These are phyloP conservation scores for Bimuria novae-zelandiae DNA, from an alignment of 2,329 filamentous ascomycete genomes.

Conservation along the genomic window DNA sequence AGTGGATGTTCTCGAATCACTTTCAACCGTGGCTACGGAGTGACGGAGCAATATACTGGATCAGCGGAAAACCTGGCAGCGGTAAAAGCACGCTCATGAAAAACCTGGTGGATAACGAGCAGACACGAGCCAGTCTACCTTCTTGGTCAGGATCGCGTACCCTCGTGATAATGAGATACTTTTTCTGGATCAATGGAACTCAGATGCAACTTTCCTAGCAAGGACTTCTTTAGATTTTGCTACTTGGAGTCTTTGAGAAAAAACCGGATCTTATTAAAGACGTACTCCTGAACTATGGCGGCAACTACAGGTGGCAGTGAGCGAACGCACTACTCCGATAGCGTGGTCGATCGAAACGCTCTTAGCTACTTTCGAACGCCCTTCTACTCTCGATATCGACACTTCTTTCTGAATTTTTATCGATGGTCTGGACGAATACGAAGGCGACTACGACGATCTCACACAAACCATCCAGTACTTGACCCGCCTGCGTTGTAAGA, in stretches of 20 bases:
- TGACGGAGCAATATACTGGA: neutral
- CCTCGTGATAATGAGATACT: neutral
- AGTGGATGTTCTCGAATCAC: neutral
- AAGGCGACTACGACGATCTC: conserved; percentile 15
- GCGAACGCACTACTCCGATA: too few species aligned
- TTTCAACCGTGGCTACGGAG: too few species aligned
- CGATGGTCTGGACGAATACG: conserved; percentile 23
- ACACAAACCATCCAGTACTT: conserved; percentile 23
- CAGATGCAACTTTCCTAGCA: neutral
- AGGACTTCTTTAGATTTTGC: neutral
- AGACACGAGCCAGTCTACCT: neutral
- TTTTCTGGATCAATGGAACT: conserved; percentile 3
- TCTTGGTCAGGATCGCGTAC: neutral
- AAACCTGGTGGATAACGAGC: neutral
- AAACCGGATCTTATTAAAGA: conserved; percentile 5
- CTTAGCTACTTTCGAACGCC: too few species aligned
- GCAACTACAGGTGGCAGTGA: too few species aligned
- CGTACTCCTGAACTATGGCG: too few species aligned
- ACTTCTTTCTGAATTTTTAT: conserved; percentile 10
- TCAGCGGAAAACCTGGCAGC: conserved; percentile 7
- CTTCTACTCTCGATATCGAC: too few species aligned
- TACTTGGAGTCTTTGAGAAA: neutral
- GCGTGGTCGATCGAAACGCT: too few species aligned
- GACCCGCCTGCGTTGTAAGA: neutral
- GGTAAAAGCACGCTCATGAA: conserved; percentile 8